Evolutionary conservation across 192 early-diverging fungal genomes (phyloP).

Genomic region (Coemansia sp.): DNA sequence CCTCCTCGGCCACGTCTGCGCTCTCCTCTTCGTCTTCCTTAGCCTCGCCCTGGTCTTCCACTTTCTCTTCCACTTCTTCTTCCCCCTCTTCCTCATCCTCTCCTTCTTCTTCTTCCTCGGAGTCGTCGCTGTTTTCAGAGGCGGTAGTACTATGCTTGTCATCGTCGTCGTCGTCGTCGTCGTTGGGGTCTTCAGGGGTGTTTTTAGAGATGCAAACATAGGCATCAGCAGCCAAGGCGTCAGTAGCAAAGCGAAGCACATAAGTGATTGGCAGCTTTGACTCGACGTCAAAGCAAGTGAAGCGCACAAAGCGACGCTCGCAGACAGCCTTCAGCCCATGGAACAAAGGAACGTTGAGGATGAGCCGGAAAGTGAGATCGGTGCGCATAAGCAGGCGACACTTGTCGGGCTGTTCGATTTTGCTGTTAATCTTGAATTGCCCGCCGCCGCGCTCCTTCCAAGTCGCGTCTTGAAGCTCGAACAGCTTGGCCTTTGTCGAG

Average conservation of each 20-base stretch:
- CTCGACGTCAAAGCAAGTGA: conserved; percentile 33
- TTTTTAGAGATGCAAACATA: conserved; percentile 11
- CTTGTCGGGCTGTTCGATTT: conserved; percentile 14
- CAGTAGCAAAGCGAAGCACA: conserved; percentile 38
- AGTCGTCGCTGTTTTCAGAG: neutral
- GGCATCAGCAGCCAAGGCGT: conserved; percentile 26
- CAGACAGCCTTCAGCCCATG: conserved; percentile 31
- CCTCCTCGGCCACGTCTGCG: neutral
- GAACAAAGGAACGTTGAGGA: conserved; percentile 52
- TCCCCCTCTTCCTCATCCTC: neutral
- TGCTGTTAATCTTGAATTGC: conserved; percentile 48
- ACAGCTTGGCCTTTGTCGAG: conserved; percentile 52
- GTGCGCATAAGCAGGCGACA: conserved; percentile 56
- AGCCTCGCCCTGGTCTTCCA: conserved; percentile 1
- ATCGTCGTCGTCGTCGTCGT: neutral
- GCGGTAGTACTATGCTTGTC: neutral
- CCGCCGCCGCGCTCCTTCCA: conserved; percentile 59
- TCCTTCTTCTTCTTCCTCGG: neutral
- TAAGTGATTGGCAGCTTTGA: conserved; percentile 25
- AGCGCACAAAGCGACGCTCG: conserved; percentile 43
- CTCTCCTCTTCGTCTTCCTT: neutral
- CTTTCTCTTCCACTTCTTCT: neutral
- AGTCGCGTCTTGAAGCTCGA: conserved; percentile 27
- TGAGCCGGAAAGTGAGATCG: conserved; percentile 46
- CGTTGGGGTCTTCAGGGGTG: conserved; percentile 3